phyloP scores from a whole-genome alignment of 2,329 filamentous ascomycete species.

The Westerdykella ornata region DNA sequence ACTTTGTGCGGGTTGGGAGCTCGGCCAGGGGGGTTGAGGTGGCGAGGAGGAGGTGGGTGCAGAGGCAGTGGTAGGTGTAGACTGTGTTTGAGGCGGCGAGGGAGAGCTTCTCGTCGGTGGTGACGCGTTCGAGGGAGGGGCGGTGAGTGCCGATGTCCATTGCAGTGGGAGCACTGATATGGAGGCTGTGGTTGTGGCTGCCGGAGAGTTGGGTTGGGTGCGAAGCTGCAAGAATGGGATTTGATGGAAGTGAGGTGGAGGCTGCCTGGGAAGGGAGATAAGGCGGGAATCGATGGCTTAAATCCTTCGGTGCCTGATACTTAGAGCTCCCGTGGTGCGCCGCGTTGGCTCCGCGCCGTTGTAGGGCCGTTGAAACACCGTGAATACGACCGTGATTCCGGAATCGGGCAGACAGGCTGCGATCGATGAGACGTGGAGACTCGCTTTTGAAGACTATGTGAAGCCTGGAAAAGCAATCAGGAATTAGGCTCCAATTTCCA shows the following conservation, averaged over 20 bases:
- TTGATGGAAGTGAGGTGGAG: slow-evolving; percentile 6
- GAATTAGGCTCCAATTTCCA: too few species aligned
- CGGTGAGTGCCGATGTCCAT: slow-evolving; percentile 32
- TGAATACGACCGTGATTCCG: too few species aligned
- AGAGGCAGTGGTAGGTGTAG: slow-evolving; percentile 59
- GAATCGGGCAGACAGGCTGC: too few species aligned
- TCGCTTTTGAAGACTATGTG: too few species aligned
- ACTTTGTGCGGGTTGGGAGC: slow-evolving; percentile 48
- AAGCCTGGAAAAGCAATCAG: too few species aligned
- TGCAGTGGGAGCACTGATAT: slow-evolving; percentile 2
- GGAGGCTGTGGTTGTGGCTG: not conserved
- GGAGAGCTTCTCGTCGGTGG: slow-evolving; percentile 26
- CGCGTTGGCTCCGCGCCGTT: too few species aligned
- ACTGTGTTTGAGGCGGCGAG: slow-evolving; percentile 35
- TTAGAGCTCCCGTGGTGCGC: too few species aligned
- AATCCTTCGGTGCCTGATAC: too few species aligned
- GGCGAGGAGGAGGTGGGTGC: slow-evolving; percentile 58
- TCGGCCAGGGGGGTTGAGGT: slow-evolving; percentile 48
- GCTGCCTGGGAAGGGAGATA: not conserved
- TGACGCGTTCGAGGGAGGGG: slow-evolving; percentile 20
- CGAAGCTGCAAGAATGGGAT: slow-evolving; percentile 6
- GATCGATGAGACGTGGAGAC: too few species aligned
- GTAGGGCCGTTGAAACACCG: too few species aligned
- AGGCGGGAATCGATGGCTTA: not conserved
- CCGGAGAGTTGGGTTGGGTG: slow-evolving; percentile 5